Evolutionary conservation across 2,329 filamentous ascomycete species (phyloP), one percentile per base, ranked within the genome.

Genomic region (Dichotomopilus funicola): DNA sequence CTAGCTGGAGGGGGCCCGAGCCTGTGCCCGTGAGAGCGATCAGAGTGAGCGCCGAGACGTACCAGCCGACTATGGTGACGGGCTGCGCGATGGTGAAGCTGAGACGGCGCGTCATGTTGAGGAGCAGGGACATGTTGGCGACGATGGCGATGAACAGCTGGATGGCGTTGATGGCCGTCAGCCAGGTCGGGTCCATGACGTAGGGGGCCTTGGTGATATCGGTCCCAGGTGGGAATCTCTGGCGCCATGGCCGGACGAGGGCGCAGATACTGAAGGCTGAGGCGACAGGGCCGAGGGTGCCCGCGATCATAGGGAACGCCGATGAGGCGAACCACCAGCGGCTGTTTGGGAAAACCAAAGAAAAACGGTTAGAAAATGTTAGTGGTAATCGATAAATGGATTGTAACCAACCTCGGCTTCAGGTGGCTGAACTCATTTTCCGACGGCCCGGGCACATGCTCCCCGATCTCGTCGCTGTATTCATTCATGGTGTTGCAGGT

Each of bases 241-340:
- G 80, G 58, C 88, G 78, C 91, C 91, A 96, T 27, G 82, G 82
- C 34, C 83, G 85, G 1, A 89, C 88, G n/a, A 96, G 77, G 6
- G 91, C 89, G 59, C 88, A 90, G 56, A 96, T 90, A 55, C 87
- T 92, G 71, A 94, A 87, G 35, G 94, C 85, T 56, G 91, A 95
- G 2, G 91, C 91, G 8, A 95, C 81, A 0, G 91, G 91, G 0
- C 89, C 90, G 2, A 94, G 79, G 0, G 91, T 90, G 37, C 89
- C 91, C 2, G 91, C 89, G 9, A 94, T 79, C 67, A 96, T 82
- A 36, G 88, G 88, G 60, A 91, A 85, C 8, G 79, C 81, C 1
- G 82, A 80, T 2, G 80, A 82, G 33, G 81, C 77, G 64, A 85
- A 78, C 81, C 81, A 86, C 80, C 81, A 85, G 19, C 79, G 79